Percentiles rank a stretch among this genome's conserved stretches.
These are phyloP conservation scores for Takashimella koratensis DNA, from an alignment of 1,284 basidiomycete species.

Conservation along the genomic window DNA sequence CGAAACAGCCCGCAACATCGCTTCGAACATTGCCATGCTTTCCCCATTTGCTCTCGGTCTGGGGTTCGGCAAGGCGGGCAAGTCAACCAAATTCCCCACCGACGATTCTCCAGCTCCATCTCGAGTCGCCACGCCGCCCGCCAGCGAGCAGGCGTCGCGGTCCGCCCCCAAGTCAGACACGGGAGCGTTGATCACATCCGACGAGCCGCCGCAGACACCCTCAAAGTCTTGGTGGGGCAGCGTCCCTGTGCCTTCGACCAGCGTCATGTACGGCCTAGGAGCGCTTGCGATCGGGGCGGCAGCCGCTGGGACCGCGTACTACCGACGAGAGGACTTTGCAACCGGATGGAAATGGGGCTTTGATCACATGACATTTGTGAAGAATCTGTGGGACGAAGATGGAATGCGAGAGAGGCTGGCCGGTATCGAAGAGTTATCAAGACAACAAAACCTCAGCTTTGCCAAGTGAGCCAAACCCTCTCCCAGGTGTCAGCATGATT, in stretches of 20 bases:
- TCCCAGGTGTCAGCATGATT: not conserved
- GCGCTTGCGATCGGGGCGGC: conserved; percentile 72
- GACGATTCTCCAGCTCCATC: not conserved
- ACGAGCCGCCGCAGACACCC: not conserved
- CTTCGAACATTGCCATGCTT: conserved; percentile 55
- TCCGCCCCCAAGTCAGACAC: not conserved
- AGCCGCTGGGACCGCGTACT: conserved; percentile 78
- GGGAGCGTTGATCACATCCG: not conserved
- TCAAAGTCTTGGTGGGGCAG: conserved; percentile 12
- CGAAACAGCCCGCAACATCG: conserved; percentile 58
- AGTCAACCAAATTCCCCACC: conserved; percentile 38
- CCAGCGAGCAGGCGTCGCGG: not conserved
- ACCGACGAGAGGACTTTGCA: conserved; percentile 64
- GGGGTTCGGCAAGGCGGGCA: conserved; percentile 33
- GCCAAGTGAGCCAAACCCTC: conserved; percentile 59
- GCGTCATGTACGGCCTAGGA: conserved; percentile 49
- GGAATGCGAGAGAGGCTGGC: conserved; percentile 63
- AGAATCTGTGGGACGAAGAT: conserved; percentile 78
- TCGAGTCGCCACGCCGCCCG: not conserved
- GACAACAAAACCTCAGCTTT: conserved; percentile 57
- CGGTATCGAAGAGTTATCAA: conserved; percentile 59
- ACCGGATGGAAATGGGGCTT: conserved; percentile 70
- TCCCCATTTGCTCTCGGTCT: conserved; percentile 54
- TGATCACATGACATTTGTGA: conserved; percentile 88
- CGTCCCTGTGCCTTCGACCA: conserved; percentile 17